Evolutionary conservation across 768 basidiomycete genomes (phyloP), one percentile per base, ranked within the genome.

Genomic region (Gymnopilus dilepis): DNA sequence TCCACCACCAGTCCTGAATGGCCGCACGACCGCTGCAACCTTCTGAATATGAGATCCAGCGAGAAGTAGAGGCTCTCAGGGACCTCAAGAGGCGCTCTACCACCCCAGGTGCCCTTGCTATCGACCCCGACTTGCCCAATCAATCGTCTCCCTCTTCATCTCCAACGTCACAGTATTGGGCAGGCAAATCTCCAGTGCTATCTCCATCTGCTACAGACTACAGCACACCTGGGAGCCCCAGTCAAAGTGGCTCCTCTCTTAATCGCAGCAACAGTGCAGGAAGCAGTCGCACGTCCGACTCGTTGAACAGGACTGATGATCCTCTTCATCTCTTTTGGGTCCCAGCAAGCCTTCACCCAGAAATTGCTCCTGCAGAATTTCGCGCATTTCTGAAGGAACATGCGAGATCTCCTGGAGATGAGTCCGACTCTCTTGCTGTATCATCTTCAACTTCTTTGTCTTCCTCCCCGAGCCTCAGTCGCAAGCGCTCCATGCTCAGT

Each of bases 241-340:
- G 67, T 30, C 65, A 71, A 57, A 67, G 62, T 28, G 60, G 55
- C 43, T 55, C 59, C 50, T 63, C 62, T 47, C 63, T 63, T 43
- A 68, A 66, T 66, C 68, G 50, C 52, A 59, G 24, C 54, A 58
- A 57, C 34, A 24, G 31, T 66, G 70, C 4, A 63, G 64, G 66
- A 50, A 66, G 68, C 34, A 60, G 61, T 56, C 59, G 63, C 59
- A 65, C 69, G 19, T 63, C 68, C 51, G 74, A 75, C 42, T 59
- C 66, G 38, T 67, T 77, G 65, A 77, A 73, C 48, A 77, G 75
- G 70, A 73, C 83, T 38, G 88, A 92, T 68, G 93, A 97, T 77
- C 90, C 92, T 2, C 88, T 89, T 69, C 91, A 94, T 75, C 86
- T 98, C 65, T 99, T 99, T 82, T 99, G 97, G 97, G 95, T 99